Percentiles rank a stretch among this genome's conserved stretches.
phyloP scores from a whole-genome alignment of 306 rosid species.

The Delonix regia region DNA sequence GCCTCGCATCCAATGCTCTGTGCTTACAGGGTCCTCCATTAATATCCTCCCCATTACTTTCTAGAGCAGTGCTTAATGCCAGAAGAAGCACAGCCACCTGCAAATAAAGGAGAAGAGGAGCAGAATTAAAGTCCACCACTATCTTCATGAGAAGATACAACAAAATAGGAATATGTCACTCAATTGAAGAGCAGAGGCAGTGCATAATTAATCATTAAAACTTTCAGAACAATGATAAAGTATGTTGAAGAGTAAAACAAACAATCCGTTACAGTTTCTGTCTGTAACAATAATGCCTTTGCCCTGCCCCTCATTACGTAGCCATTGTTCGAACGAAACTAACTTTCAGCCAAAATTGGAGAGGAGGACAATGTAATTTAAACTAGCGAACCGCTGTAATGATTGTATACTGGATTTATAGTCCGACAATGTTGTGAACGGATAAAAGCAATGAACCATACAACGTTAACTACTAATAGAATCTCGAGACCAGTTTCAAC shows the following conservation, averaged over 20 bases:
- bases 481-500: not conserved
- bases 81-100: conserved; percentile 50
- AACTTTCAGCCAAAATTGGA: not conserved
- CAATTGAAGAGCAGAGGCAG: not conserved
- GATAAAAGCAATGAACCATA: not conserved
- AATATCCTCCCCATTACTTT: conserved; percentile 33
- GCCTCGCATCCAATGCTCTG: conserved; percentile 44
- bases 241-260: conserved; percentile 4
- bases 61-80: conserved; percentile 39
- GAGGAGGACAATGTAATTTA: conserved; percentile 1
- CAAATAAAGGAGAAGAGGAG: not conserved
- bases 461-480: not conserved
- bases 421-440: not conserved
- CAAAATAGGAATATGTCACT: not conserved
- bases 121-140: not conserved
- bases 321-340: conserved; percentile 25
- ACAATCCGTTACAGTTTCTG: not conserved
- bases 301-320: not conserved
- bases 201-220: not conserved
- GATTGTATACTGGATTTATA: not conserved
- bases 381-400: not conserved
- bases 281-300: conserved; percentile 9
- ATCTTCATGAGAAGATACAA: not conserved
- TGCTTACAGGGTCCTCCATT: conserved; percentile 38
- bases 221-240: conserved; percentile 7